phyloP scores from a whole-genome alignment of 164 flowering plant species.

The Vitis amurensis region DNA sequence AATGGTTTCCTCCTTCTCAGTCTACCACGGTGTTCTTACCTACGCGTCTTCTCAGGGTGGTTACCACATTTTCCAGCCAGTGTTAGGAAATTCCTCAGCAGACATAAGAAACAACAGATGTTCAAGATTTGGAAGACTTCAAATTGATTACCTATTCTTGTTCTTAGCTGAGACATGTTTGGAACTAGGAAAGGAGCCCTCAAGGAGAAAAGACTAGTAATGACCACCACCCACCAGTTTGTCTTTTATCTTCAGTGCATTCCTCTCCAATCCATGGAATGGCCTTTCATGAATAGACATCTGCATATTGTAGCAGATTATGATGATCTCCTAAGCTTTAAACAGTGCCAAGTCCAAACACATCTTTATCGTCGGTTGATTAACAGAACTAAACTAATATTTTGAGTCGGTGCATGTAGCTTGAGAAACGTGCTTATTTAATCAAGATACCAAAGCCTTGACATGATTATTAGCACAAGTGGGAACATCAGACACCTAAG shows the following conservation, averaged over 20 bases:
- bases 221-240: not conserved
- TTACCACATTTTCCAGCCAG: not conserved
- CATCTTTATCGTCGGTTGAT: no score
- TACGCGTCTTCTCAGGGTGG: not conserved
- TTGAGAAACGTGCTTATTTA: no score
- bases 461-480: slow-evolving; percentile 12
- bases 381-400: no score
- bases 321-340: no score
- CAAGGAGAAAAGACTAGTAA: not conserved
- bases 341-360: no score
- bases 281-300: not conserved
- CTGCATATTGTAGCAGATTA: no score
- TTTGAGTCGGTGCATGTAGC: no score
- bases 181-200: not conserved
- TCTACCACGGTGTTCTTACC: slow-evolving; percentile 6
- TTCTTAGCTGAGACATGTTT: not conserved
- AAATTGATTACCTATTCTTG: not conserved
- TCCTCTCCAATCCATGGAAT: not conserved
- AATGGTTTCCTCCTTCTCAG: not conserved
- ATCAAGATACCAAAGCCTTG: slow-evolving; percentile 4
- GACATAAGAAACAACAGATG: not conserved
- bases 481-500: slow-evolving; percentile 13
- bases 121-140: not conserved
- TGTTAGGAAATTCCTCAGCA: not conserved
- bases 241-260: no score